These are phyloP conservation scores for Ustilago hordei DNA, from an alignment of 1,284 basidiomycete species.

Conservation along the genomic window DNA sequence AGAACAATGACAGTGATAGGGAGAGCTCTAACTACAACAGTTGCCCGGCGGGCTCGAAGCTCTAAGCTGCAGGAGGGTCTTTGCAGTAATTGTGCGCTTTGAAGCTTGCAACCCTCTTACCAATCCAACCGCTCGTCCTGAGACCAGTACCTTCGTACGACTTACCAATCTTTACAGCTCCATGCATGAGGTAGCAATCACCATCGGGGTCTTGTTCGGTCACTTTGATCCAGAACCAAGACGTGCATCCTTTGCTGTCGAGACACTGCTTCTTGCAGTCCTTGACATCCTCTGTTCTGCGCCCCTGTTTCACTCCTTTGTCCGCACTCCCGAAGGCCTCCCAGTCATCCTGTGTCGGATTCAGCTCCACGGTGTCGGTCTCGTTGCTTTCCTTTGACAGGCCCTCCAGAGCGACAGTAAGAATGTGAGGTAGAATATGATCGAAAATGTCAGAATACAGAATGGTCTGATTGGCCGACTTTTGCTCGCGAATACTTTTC, in stretches of 20 bases:
- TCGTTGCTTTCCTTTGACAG: neutral
- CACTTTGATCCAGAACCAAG: constrained; percentile 38
- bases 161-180: constrained; percentile 25
- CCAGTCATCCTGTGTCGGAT: constrained; percentile 23
- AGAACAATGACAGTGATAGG: neutral
- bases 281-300: neutral
- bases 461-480: constrained; percentile 10
- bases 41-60: too few species aligned
- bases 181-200: constrained; percentile 32
- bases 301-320: constrained; percentile 5
- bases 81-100: constrained; percentile 24
- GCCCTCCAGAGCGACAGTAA: constrained; percentile 1
- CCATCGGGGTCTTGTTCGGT: constrained; percentile 14
- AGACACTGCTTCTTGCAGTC: constrained; percentile 21
- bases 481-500: constrained; percentile 6
- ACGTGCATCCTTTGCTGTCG: constrained; percentile 21
- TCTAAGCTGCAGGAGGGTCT: constrained; percentile 17
- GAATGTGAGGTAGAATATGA: constrained; percentile 13
- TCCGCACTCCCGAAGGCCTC: constrained; percentile 24
- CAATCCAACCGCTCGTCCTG: constrained; percentile 40
- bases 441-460: constrained; percentile 34
- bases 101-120: constrained; percentile 15
- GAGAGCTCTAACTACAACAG: neutral
- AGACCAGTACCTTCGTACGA: constrained; percentile 19
- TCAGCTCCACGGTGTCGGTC: constrained; percentile 9